These are phyloP conservation scores for Phytophthora sp. DNA, from an alignment of 352 stramenopile species.

Conservation along the genomic window DNA sequence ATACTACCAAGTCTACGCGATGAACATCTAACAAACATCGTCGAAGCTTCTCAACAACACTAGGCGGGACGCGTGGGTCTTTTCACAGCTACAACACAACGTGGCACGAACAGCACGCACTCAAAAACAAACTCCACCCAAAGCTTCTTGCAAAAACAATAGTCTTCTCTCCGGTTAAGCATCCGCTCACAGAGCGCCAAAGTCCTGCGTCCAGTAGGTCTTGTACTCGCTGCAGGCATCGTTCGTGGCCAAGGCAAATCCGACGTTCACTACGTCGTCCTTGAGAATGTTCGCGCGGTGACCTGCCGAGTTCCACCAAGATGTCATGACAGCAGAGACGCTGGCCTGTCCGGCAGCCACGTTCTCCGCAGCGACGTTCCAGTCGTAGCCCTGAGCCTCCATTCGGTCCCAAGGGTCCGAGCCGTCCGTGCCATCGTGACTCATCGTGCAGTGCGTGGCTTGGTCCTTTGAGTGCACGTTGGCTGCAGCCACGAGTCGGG, in stretches of 20 bases:
- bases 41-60: constrained; percentile 11
- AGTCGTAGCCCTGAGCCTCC: constrained; percentile 41
- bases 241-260: constrained; percentile 36
- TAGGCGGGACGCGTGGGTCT: not conserved
- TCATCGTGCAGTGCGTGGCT: constrained; percentile 49
- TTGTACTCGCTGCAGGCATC: constrained; percentile 41
- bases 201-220: constrained; percentile 71
- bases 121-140: not conserved
- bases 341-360: constrained; percentile 51
- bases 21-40: constrained; percentile 1
- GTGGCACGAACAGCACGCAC: constrained; percentile 7
- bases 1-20: not conserved
- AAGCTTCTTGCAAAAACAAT: constrained; percentile 6
- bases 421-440: constrained; percentile 47
- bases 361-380: constrained; percentile 51
- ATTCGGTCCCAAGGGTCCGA: constrained; percentile 48
- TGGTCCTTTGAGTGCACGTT: constrained; percentile 52
- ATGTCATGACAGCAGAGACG: constrained; percentile 49
- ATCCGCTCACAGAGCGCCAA: constrained; percentile 24
- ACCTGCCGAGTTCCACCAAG: constrained; percentile 59
- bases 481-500: constrained; percentile 40
- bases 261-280: constrained; percentile 37
- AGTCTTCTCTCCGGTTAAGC: not conserved
- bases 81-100: constrained; percentile 13
- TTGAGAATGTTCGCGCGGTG: constrained; percentile 66